Evolutionary conservation across 2,329 filamentous ascomycete genomes (phyloP).

Genomic region (Aurifilum marmelostoma): DNA sequence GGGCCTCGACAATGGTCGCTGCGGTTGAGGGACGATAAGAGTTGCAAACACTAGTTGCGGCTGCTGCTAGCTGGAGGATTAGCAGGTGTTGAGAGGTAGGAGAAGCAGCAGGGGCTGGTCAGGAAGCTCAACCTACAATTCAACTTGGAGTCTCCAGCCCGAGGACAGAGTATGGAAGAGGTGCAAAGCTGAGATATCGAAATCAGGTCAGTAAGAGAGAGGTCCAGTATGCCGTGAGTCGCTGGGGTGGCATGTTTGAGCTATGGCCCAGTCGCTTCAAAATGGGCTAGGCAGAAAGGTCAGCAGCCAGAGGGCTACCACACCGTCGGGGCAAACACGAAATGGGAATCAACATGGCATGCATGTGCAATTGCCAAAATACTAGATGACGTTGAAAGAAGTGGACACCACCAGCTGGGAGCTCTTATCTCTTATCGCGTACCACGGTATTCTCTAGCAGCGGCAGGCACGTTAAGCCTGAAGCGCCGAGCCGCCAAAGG

Average conservation of each 20-base stretch:
- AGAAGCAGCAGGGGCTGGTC: background rate
- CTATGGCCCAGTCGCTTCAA: background rate
- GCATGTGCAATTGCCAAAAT: background rate
- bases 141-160: background rate
- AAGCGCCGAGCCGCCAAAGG: background rate
- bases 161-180: background rate
- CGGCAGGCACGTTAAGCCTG: background rate
- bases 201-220: background rate
- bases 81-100: background rate
- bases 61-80: background rate
- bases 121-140: background rate
- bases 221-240: background rate
- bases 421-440: slow-evolving; percentile 14
- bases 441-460: background rate
- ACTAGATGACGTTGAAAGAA: background rate
- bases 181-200: background rate
- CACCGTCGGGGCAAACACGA: background rate
- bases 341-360: background rate
- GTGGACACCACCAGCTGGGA: background rate
- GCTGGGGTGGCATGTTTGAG: slow-evolving; percentile 9
- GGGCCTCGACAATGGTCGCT: background rate
- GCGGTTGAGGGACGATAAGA: background rate
- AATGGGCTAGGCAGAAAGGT: background rate
- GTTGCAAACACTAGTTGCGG: background rate
- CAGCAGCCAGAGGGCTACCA: background rate